Evolutionary conservation across 192 early-diverging fungal genomes (phyloP).

Genomic region (Coemansia sp.): DNA sequence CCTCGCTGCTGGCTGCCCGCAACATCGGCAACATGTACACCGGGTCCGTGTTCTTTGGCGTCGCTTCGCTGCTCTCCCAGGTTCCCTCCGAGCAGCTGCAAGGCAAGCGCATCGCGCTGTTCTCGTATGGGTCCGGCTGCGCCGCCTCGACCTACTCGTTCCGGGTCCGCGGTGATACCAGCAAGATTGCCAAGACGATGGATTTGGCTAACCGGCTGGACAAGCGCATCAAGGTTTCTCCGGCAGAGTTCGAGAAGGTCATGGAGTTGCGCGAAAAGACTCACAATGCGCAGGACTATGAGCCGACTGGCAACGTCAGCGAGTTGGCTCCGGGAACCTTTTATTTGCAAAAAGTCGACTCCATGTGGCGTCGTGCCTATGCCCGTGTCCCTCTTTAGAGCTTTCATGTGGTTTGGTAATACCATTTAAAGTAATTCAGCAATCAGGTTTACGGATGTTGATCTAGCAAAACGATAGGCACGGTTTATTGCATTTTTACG

Average conservation of each 20-base stretch:
- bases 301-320: slow-evolving; percentile 66
- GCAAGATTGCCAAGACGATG: slow-evolving; percentile 60
- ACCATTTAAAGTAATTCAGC: no score
- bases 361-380: slow-evolving; percentile 89
- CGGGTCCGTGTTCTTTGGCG: slow-evolving; percentile 69
- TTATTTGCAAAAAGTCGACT: slow-evolving; percentile 87
- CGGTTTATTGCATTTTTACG: not conserved
- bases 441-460: no score
- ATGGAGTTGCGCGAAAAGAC: slow-evolving; percentile 86
- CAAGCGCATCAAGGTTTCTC: slow-evolving; percentile 69
- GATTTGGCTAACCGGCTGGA: slow-evolving; percentile 70
- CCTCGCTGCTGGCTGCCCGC: slow-evolving; percentile 75
- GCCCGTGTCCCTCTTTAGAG: slow-evolving; percentile 56
- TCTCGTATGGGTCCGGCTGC: slow-evolving; percentile 96
- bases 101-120: slow-evolving; percentile 84
- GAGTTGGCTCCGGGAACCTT: slow-evolving; percentile 76
- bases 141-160: slow-evolving; percentile 93
- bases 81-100: slow-evolving; percentile 65
- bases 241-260: slow-evolving; percentile 72
- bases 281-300: slow-evolving; percentile 79
- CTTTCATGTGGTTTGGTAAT: no score
- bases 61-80: slow-evolving; percentile 77
- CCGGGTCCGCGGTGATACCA: slow-evolving; percentile 68
- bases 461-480: no score
- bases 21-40: slow-evolving; percentile 96